A percentile compares a stretch with the other conserved stretches of the same genome.
phyloP scores from a whole-genome alignment of 1,284 basidiomycete genomes.

The Thelephora terrestris region DNA sequence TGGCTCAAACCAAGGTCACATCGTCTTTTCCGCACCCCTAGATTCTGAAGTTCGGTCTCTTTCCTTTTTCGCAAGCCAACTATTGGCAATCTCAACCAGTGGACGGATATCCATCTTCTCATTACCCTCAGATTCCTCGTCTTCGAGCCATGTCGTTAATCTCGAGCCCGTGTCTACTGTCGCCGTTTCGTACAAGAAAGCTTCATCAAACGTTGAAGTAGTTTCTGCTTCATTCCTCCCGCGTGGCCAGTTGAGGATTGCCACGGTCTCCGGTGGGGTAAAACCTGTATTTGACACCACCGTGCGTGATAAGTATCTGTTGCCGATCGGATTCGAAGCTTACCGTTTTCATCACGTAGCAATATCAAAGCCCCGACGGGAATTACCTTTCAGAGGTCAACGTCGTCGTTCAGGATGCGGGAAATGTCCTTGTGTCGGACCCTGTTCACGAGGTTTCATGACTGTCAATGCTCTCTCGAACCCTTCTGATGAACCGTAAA shows the following conservation, averaged over 20 bases:
- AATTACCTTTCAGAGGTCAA: slow-evolving; percentile 47
- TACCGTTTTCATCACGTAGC: slow-evolving; percentile 21
- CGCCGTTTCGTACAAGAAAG: slow-evolving; percentile 30
- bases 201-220: slow-evolving; percentile 29
- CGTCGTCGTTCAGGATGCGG: slow-evolving; percentile 36
- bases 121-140: slow-evolving; percentile 39
- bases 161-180: slow-evolving; percentile 42
- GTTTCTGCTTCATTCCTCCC: slow-evolving; percentile 38
- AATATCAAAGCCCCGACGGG: slow-evolving; percentile 44
- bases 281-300: slow-evolving; percentile 51
- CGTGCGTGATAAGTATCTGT: neutral
- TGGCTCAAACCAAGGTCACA: slow-evolving; percentile 32
- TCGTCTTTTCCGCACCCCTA: slow-evolving; percentile 55
- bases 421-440: slow-evolving; percentile 24
- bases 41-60: slow-evolving; percentile 57
- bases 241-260: slow-evolving; percentile 44
- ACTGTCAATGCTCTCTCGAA: neutral
- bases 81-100: slow-evolving; percentile 54
- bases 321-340: neutral
- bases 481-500: neutral
- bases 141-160: slow-evolving; percentile 35
- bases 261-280: slow-evolving; percentile 51
- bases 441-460: neutral
- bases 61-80: slow-evolving; percentile 35
- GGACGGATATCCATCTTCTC: slow-evolving; percentile 60